phyloP scores from a whole-genome alignment of 768 basidiomycete genomes.

The Cantharellus anzutake region DNA sequence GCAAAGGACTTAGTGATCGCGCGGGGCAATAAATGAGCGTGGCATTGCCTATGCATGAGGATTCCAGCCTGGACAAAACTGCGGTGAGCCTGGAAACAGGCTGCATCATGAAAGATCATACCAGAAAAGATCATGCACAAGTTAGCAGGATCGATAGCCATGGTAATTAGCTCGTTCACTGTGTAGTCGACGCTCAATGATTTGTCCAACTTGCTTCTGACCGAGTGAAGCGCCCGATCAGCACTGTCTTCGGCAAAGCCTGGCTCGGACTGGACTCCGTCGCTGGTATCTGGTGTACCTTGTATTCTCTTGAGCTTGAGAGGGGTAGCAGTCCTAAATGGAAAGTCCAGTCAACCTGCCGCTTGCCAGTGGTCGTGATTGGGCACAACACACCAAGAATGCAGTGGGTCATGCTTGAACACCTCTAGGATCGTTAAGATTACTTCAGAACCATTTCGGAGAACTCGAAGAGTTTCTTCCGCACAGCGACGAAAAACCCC shows the following conservation, averaged over 20 bases:
- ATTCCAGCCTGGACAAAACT: background rate
- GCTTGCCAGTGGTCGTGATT: background rate
- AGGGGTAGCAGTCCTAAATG: conserved; percentile 54
- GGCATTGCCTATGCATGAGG: background rate
- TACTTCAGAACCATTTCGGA: conserved; percentile 66
- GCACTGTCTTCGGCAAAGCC: conserved; percentile 68
- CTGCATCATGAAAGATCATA: conserved; percentile 16
- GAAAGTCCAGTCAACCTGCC: background rate
- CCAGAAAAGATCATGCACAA: conserved; percentile 63
- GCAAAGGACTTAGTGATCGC: background rate
- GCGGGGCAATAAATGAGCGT: too few relatives aligned
- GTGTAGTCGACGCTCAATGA: conserved; percentile 79
- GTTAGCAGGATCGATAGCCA: conserved; percentile 62
- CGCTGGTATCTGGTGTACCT: background rate
- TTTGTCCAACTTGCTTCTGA: conserved; percentile 67
- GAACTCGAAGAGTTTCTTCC: conserved; percentile 83
- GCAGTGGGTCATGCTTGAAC: conserved; percentile 90
- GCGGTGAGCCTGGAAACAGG: background rate
- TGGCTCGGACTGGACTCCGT: conserved; percentile 18
- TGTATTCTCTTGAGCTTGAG: conserved; percentile 34
- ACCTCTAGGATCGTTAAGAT: conserved; percentile 93
- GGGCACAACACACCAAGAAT: conserved; percentile 45
- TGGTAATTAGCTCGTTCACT: conserved; percentile 80
- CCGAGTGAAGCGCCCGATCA: conserved; percentile 67
- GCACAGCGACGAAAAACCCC: conserved; percentile 92